phyloP scores from a whole-genome alignment of 306 rosid genomes.

The Fragaria vesca region DNA sequence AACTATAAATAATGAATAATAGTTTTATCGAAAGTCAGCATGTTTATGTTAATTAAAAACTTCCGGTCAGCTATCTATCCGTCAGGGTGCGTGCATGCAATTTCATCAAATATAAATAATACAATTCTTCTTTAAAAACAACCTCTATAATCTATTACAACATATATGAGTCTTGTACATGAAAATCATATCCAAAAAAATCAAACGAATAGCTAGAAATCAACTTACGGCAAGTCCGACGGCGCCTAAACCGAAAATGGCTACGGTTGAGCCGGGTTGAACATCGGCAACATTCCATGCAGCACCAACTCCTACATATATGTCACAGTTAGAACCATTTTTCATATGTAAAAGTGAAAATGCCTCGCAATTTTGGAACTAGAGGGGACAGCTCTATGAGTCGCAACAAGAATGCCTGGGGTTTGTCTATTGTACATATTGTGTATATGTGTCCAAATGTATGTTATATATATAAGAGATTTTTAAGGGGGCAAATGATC shows the following conservation, averaged over 20 bases:
- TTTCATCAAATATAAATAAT: neutral
- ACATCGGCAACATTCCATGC: constrained; percentile 86
- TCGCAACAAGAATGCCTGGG: too few relatives aligned
- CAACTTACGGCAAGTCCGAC: constrained; percentile 74
- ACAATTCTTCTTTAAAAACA: too few relatives aligned
- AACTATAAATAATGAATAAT: neutral
- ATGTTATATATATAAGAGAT: too few relatives aligned
- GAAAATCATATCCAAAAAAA: neutral
- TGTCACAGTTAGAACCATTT: neutral
- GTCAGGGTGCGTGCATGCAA: neutral
- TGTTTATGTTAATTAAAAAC: neutral
- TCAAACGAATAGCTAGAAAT: neutral
- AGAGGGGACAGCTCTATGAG: neutral
- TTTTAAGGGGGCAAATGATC: too few relatives aligned
- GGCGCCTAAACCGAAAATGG: constrained; percentile 74
- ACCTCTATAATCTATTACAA: neutral
- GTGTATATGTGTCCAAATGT: too few relatives aligned
- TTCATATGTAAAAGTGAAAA: neutral
- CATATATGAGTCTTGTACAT: neutral
- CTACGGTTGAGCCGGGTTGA: constrained; percentile 51
- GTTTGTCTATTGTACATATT: too few relatives aligned
- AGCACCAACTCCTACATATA: constrained; percentile 70
- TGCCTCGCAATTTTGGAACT: neutral
- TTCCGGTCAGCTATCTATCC: neutral
- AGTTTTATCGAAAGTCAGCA: neutral